Percentiles rank a stretch among this genome's conserved stretches.
Evolutionary conservation across 2,329 filamentous ascomycete species (phyloP).

Genomic region (Diaporthe citrichinensis): DNA sequence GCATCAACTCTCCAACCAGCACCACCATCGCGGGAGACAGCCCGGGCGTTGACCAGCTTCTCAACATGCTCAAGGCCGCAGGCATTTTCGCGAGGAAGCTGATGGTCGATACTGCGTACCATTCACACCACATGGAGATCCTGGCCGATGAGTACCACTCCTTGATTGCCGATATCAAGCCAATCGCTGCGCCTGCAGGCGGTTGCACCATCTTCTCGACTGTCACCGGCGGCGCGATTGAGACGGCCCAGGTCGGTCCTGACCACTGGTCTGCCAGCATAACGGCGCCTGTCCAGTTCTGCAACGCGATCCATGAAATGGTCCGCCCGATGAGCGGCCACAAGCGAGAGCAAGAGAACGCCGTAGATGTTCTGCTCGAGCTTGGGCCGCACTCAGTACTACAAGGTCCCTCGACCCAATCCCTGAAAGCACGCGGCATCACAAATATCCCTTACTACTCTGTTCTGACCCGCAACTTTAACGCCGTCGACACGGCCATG

Average conservation of each 20-base stretch:
- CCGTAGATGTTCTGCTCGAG: constrained; percentile 20
- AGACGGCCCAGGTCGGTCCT: constrained; percentile 3
- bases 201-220: constrained; percentile 22
- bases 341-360: neutral
- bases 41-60: constrained; percentile 46
- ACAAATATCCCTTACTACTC: constrained; percentile 15
- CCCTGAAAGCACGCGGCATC: constrained; percentile 3
- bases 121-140: constrained; percentile 49
- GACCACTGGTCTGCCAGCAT: constrained; percentile 39
- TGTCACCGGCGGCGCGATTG: constrained; percentile 2
- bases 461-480: constrained; percentile 16
- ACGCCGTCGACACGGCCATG: constrained; percentile 13
- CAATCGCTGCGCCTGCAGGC: neutral
- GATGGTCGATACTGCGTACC: constrained; percentile 48
- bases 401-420: neutral
- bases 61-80: constrained; percentile 45
- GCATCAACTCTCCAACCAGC: constrained; percentile 33
- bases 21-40: constrained; percentile 53
- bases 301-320: constrained; percentile 15
- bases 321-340: neutral
- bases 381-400: constrained; percentile 27
- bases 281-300: constrained; percentile 22
- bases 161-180: constrained; percentile 38
- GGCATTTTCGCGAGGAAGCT: constrained; percentile 48
- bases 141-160: constrained; percentile 40